phyloP scores from a whole-genome alignment of 2,329 filamentous ascomycete species.

The Polytolypa hystricis region DNA sequence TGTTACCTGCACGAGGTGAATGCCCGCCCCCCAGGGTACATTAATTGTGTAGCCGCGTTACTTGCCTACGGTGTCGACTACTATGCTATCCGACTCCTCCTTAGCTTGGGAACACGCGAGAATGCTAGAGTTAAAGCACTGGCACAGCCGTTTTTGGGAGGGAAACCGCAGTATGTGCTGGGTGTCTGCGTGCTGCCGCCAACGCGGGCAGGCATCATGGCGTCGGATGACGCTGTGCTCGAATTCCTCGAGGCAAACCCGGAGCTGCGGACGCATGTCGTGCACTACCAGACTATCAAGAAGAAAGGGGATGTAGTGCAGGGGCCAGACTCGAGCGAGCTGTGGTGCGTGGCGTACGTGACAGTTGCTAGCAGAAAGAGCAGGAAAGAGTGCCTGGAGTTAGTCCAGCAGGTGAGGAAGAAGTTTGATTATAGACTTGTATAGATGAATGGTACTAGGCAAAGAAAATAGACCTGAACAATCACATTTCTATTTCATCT shows the following conservation, averaged over 20 bases:
- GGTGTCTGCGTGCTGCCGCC: slow-evolving; percentile 5
- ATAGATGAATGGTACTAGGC: too few species aligned
- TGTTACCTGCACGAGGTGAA: slow-evolving; percentile 20
- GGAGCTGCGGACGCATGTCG: slow-evolving; percentile 2
- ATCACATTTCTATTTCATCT: too few species aligned
- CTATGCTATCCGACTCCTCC: not conserved
- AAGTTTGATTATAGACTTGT: too few species aligned
- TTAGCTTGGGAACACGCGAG: not conserved
- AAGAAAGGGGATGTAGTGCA: slow-evolving; percentile 6
- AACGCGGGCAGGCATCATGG: slow-evolving; percentile 7
- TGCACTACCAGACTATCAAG: slow-evolving; percentile 5
- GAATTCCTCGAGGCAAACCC: slow-evolving; percentile 5
- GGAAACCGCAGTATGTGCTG: slow-evolving; percentile 10
- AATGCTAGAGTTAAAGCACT: slow-evolving; percentile 10
- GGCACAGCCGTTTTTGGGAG: slow-evolving; percentile 13
- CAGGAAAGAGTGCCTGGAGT: too few species aligned
- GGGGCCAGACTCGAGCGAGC: slow-evolving; percentile 4
- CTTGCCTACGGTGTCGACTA: slow-evolving; percentile 18
- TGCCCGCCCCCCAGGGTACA: slow-evolving; percentile 15
- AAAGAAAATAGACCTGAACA: too few species aligned
- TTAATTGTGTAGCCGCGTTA: slow-evolving; percentile 4
- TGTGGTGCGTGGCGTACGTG: slow-evolving; percentile 8
- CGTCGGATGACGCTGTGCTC: slow-evolving; percentile 6
- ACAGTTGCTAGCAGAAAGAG: slow-evolving; percentile 6
- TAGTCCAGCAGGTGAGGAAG: too few species aligned